These are phyloP conservation scores for Bolboschoenus planiculmis DNA, from an alignment of 176 grass and related monocot genomes.

Conservation along the genomic window DNA sequence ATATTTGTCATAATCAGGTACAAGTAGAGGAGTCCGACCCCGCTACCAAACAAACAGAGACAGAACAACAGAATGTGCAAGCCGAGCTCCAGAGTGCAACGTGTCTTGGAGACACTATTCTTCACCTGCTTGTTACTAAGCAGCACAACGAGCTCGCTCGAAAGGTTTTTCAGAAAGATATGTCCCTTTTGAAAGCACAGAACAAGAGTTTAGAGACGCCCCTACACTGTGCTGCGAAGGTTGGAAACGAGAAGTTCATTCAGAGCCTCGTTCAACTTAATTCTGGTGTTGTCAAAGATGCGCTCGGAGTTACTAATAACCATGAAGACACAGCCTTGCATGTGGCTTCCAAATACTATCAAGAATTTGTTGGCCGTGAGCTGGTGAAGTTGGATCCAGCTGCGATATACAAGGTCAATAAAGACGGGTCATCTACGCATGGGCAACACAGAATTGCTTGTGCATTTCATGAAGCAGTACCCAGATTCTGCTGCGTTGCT, in stretches of 20 bases:
- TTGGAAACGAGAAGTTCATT: background rate
- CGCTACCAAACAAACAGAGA: background rate
- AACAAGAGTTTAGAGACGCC: background rate
- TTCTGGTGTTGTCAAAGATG: background rate
- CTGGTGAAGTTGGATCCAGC: background rate
- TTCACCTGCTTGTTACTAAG: background rate
- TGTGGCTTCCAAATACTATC: background rate
- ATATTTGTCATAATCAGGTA: background rate
- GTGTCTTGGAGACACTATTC: background rate
- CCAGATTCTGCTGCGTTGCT: no score
- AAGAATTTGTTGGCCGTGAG: no score
- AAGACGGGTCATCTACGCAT: background rate
- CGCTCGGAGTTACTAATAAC: background rate
- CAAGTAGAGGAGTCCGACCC: background rate
- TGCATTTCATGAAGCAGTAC: no score
- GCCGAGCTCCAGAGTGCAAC: background rate
- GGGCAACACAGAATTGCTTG: no score
- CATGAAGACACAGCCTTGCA: conserved; percentile 19
- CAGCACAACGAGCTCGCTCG: background rate
- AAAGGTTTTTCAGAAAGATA: background rate
- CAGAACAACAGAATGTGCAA: background rate
- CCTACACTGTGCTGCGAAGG: background rate
- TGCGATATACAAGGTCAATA: background rate
- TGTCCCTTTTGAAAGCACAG: background rate
- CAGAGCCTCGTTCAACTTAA: background rate